Conservation (phyloP, 176 grass and related monocot species). For the Cocos nucifera region DNA sequence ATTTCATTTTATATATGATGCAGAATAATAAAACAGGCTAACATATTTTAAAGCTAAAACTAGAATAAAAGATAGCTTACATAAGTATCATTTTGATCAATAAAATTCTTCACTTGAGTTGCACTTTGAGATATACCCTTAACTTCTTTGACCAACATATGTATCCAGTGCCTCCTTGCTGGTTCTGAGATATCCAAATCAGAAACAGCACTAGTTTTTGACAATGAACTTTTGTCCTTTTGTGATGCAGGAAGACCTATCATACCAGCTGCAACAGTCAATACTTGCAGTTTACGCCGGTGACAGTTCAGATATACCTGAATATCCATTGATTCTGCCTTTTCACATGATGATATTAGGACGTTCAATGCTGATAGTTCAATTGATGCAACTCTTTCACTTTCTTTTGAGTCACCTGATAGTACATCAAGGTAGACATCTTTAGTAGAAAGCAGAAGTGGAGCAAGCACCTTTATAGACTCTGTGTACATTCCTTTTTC, state of each 20-base stretch:
- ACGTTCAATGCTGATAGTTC: conserved; percentile 75
- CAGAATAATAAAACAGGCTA: background rate
- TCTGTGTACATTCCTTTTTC: conserved; percentile 70
- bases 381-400: conserved; percentile 51
- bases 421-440: conserved; percentile 51
- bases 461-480: conserved; percentile 73
- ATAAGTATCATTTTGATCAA: conserved; percentile 45
- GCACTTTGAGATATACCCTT: conserved; percentile 60
- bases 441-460: conserved; percentile 79
- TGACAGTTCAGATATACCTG: conserved; percentile 77
- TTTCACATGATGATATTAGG: conserved; percentile 87
- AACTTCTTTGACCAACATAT: conserved; percentile 68
- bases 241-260: conserved; percentile 20
- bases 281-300: conserved; percentile 71
- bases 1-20: no score
- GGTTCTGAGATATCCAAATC: conserved; percentile 53
- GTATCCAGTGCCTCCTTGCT: conserved; percentile 38
- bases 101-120: conserved; percentile 51
- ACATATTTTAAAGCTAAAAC: conserved; percentile 1
- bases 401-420: conserved; percentile 34
- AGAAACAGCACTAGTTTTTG: conserved; percentile 7
- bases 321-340: conserved; percentile 65
- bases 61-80: conserved; percentile 47
- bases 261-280: conserved; percentile 69
- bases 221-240: conserved; percentile 22